These are phyloP conservation scores for Dendrobium nobile DNA, from an alignment of 106 monocot species.

Conservation along the genomic window DNA sequence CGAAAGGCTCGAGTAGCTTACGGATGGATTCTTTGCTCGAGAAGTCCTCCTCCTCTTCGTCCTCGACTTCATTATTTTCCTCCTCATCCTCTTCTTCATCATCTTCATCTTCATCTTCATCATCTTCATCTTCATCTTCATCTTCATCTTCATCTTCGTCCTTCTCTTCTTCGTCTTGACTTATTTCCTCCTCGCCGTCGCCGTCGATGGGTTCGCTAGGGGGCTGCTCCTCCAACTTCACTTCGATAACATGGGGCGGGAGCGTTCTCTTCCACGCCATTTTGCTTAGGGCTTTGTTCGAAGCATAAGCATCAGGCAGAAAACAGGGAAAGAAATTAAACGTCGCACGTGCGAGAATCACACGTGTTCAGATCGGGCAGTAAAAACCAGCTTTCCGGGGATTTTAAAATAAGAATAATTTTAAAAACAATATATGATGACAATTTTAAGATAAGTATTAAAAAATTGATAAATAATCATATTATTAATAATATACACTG, in stretches of 20 bases:
- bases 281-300: background rate
- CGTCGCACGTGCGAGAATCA: no score
- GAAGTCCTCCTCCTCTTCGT: conserved; percentile 9
- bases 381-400: no score
- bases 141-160: background rate
- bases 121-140: no score
- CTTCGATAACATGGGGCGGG: background rate
- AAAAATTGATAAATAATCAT: no score
- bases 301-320: no score
- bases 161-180: background rate
- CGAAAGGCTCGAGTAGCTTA: conserved; percentile 24
- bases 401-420: no score
- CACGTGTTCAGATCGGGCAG: no score
- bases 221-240: background rate
- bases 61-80: conserved; percentile 9
- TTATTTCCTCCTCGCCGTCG: background rate
- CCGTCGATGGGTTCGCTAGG: background rate
- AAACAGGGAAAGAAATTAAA: no score
- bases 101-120: no score
- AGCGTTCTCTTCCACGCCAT: conserved; percentile 6
- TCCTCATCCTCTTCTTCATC: background rate
- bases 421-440: no score
- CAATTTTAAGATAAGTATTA: no score
- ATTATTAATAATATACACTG: no score
- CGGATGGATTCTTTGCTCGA: conserved; percentile 13